phyloP scores from a whole-genome alignment of 331 rosid genomes.

The Saraca asoca region DNA sequence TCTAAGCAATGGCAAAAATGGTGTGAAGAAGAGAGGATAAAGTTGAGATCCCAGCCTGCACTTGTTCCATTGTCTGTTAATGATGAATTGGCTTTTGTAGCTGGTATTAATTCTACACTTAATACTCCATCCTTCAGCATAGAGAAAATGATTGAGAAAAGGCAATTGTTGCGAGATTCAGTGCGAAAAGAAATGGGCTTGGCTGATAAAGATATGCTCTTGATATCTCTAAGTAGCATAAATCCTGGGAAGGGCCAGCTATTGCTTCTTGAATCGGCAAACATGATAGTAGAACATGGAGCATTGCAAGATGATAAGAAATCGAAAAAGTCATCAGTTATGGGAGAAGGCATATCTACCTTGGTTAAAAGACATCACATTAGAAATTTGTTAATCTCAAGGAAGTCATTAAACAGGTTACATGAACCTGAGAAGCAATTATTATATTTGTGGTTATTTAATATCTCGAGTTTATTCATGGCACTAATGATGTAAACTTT shows the following conservation, averaged over 20 bases:
- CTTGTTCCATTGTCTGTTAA: slow-evolving; percentile 80
- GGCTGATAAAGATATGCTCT: slow-evolving; percentile 77
- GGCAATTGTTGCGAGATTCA: slow-evolving; percentile 64
- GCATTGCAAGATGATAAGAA: slow-evolving; percentile 43
- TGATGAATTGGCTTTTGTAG: slow-evolving; percentile 91
- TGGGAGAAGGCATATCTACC: slow-evolving; percentile 46
- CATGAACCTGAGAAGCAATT: slow-evolving; percentile 30
- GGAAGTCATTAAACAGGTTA: slow-evolving; percentile 43
- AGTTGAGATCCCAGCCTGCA: slow-evolving; percentile 74
- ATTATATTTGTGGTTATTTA: slow-evolving; percentile 27
- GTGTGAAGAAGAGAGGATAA: slow-evolving; percentile 86
- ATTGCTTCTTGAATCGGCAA: slow-evolving; percentile 78
- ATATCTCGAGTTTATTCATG: slow-evolving; percentile 37
- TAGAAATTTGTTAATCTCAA: slow-evolving; percentile 53
- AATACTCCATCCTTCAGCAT: slow-evolving; percentile 76
- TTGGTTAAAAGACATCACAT: slow-evolving; percentile 53
- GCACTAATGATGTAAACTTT: slow-evolving; percentile 41
- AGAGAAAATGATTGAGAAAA: slow-evolving; percentile 79
- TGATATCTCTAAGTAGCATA: slow-evolving; percentile 87
- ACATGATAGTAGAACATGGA: slow-evolving; percentile 50
- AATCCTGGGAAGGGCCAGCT: slow-evolving; percentile 97
- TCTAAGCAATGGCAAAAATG: slow-evolving; percentile 86
- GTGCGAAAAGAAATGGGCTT: slow-evolving; percentile 89
- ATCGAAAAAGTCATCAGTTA: slow-evolving; percentile 38
- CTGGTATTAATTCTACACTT: slow-evolving; percentile 84